Percentiles rank a stretch among this genome's conserved stretches.
Evolutionary conservation across 768 basidiomycete genomes (phyloP).

Genomic region (Calvatia gigantea): DNA sequence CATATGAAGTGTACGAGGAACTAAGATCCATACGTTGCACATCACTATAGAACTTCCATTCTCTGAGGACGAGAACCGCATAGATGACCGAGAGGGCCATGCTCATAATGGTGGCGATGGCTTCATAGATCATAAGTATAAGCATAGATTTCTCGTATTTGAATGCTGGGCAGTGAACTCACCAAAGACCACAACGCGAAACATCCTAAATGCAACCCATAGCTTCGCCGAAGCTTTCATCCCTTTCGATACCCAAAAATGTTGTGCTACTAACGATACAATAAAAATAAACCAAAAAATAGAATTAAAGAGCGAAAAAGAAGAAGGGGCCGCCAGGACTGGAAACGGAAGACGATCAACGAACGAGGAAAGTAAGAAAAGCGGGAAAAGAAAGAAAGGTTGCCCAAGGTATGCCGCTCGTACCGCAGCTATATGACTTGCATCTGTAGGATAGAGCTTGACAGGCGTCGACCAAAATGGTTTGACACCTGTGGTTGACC

Average conservation of each 20-base stretch:
- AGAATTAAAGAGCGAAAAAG: slow-evolving; percentile 11
- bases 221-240: slow-evolving; percentile 15
- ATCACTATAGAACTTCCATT: slow-evolving; percentile 28
- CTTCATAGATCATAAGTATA: neutral
- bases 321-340: slow-evolving; percentile 19
- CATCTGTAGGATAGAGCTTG: neutral
- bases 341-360: slow-evolving; percentile 28
- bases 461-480: neutral
- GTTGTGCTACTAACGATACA: neutral
- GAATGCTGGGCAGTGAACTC: slow-evolving; percentile 13
- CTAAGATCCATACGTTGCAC: slow-evolving; percentile 28
- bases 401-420: slow-evolving; percentile 1
- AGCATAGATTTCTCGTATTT: neutral
- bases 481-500: slow-evolving; percentile 2
- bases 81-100: slow-evolving; percentile 30
- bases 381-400: slow-evolving; percentile 21
- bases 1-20: neutral
- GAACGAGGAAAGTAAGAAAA: slow-evolving; percentile 16
- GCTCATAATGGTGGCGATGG: slow-evolving; percentile 26
- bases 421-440: slow-evolving; percentile 1
- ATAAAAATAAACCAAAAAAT: slow-evolving; percentile 14
- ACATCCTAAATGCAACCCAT: slow-evolving; percentile 30
- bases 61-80: slow-evolving; percentile 29
- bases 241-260: slow-evolving; percentile 13
- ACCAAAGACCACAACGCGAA: slow-evolving; percentile 33